Base-by-base conservation (phyloP, 306 rosid genomes). In the Calophaca sinica region DNA sequence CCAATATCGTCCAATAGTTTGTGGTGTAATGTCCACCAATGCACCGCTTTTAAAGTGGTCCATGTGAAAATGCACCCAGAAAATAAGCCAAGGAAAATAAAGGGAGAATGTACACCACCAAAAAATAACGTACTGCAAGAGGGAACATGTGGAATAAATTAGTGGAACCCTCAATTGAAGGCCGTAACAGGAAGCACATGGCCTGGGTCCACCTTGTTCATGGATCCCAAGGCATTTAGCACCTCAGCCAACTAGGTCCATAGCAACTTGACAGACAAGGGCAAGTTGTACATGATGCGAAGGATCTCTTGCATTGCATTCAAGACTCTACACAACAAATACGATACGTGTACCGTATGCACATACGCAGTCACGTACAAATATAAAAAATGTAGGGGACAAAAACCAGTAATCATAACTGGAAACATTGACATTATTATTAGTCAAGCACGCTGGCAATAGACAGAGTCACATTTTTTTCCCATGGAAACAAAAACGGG, bases 121-220 rank as follows among this genome's bases (percentile, higher is more conserved):
- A 9, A 39, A 39, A 72, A 58, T 4, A 3, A 13, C 1, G 14
- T 32, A 9, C 4, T 5, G 9, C 5, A 35, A 72, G 60, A 14
- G 41, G 68, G 52, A 46, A 72, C 74, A 65, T 35, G 70, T 49
- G 45, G 62, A 50, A 51, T 73, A 73, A 76, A 78, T 48, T 52
- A 29, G 81, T 77, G 76, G 70, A 80, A 58, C 77, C 72, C 60
- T 61, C 53, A 61, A 78, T 42, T n/a, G 59, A 60, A 64, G 68
- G 46, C 8, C n/a, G 13, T 61, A 62, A 75, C 62, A 75, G 44
- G 42, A 51, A 44, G 74, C 88, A 82, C 91, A 78, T 87, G 91
- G 70, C 7, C 4, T 12, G 67, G 87, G 84, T 49, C 86, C 84
- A 65, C 80, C 81, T 74, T 71, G 75, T 81, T 77, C 67, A 66